Base-by-base conservation (phyloP, 768 basidiomycete genomes). In the Trametes villosa region DNA sequence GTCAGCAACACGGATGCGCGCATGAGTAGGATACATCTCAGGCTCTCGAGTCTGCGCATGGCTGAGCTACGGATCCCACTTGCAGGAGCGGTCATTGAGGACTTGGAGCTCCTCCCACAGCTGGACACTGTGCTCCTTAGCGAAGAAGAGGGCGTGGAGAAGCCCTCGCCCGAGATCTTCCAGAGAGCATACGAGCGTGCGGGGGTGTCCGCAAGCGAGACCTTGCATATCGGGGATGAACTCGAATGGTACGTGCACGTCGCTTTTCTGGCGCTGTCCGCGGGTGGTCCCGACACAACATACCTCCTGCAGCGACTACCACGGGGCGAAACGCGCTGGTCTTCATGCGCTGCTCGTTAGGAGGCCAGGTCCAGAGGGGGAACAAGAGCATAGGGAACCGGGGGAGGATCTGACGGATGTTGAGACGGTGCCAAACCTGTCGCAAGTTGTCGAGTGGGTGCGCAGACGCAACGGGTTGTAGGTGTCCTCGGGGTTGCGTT, bases 171-270 rank as follows among this genome's bases (percentile, higher is more conserved):
- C 17, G 76, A 81, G 50, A 85, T 93, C 44, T 94, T 89, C 71
- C 61, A 68, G 34, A 77, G 78, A 4, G 78, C 81, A 5, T 83
- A 70, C 46, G 65, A 73, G 12, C 66, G 74, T 0, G 74, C 68
- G 15, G 65, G 69, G 1, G 76, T 85, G 24, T 53, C 57, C 9
- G 59, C 76, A 1, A 66, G 70, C 27, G 77, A 88, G 66, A 81
- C 80, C 34, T 67, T 92, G 20, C 91, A 94, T 64, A 81, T 93
- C 40, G 92, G 92, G 0, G 91, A 94, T 68, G 90, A 92, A 63
- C 69, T 91, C 30, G 69, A 78, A 49, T 80, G 82, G 91, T 91
- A 65, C 63, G 82, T 63, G 8, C 27, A 15, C 45, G 5, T 29
- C n/a, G 36, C 4, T 3, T 20, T 3, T 30, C 22, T 17, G 26